Percentiles rank a stretch among this genome's conserved stretches.
Evolutionary conservation across 2,329 filamentous ascomycete genomes (phyloP).

Genomic region (Aureobasidium melanogenum): DNA sequence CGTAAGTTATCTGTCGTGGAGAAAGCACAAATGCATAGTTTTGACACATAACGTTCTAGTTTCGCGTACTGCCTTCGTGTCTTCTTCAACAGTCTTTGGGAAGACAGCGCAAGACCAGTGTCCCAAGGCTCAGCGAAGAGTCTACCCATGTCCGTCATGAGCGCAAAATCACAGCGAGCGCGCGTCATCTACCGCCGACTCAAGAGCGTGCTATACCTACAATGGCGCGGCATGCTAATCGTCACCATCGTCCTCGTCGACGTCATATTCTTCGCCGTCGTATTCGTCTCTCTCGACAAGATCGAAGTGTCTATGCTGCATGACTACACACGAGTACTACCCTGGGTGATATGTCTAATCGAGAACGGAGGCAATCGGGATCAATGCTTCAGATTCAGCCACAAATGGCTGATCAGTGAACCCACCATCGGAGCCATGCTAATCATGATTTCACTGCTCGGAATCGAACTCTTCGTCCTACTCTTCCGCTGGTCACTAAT

Average conservation of each 20-base stretch:
- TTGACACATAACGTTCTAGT: constrained; percentile 17
- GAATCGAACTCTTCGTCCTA: constrained; percentile 75
- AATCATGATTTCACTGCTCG: constrained; percentile 69
- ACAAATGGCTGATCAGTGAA: constrained; percentile 60
- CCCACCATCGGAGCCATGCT: constrained; percentile 73
- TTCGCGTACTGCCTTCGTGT: constrained; percentile 84
- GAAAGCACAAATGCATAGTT: background rate
- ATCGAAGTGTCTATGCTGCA: constrained; percentile 51
- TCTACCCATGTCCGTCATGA: constrained; percentile 67
- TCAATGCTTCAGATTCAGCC: constrained; percentile 54
- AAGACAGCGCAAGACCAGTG: constrained; percentile 49
- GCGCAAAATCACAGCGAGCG: constrained; percentile 69
- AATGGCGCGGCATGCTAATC: constrained; percentile 89
- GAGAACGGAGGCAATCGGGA: constrained; percentile 50
- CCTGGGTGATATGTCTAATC: constrained; percentile 68
- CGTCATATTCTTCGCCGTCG: constrained; percentile 85
- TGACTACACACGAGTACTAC: constrained; percentile 45
- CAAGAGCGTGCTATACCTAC: constrained; percentile 75
- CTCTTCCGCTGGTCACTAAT: constrained; percentile 80
- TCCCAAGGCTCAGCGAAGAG: constrained; percentile 36
- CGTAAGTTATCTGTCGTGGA: constrained; percentile 49
- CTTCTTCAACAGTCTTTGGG: constrained; percentile 70
- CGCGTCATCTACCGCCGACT: constrained; percentile 83
- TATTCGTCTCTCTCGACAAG: constrained; percentile 83
- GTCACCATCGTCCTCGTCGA: constrained; percentile 84